Base-by-base conservation (phyloP, 192 early-diverging fungal species). In the Coemansia erecta region DNA sequence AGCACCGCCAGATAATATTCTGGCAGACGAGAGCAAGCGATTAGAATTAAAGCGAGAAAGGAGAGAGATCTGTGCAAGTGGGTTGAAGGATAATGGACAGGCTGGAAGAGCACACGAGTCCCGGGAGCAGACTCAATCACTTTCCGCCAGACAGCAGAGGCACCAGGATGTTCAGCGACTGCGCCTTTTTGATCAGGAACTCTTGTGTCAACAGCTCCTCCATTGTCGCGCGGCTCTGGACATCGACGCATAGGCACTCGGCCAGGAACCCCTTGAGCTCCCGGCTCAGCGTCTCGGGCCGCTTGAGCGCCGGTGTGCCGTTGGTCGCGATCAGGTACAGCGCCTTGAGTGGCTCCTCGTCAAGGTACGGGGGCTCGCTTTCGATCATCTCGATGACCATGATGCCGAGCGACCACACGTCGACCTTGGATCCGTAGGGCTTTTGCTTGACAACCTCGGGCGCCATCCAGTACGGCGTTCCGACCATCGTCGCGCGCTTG, bases 361-460 rank as follows among this genome's bases (percentile, higher is more conserved):
- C 89, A 61, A 97, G 70, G 60, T 97, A 97, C 53, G 95, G 95
- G 9, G 94, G 95, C 63, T 97, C 95, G 55, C 90, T 90, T 73
- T 97, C 95, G 58, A 97, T 87, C 95, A 97, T 95, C 72, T 97
- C 94, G 53, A 95, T 94, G 2, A 91, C 92, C 94, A 95, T 97
- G 67, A 97, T 95, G 50, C 95, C 94, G 40, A 95, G 73, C 4
- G 93, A 95, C 95, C 95, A 92, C 60, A 89, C 84, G 66, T 92
- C 89, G 14, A 92, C 88, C 81, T 92, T 90, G 60, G 85, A 74
- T 18, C 84, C 86, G 60, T 89, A 92, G 26, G 86, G 82, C 68
- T 89, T 90, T 56, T 90, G 89, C 74, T 89, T 90, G 62, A 92
- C 87, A 5, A 92, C 87, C 69, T 92, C 90, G 41, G 90, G 89